These are phyloP conservation scores for Durio zibethinus DNA, from an alignment of 345 rosid genomes.

Conservation along the genomic window DNA sequence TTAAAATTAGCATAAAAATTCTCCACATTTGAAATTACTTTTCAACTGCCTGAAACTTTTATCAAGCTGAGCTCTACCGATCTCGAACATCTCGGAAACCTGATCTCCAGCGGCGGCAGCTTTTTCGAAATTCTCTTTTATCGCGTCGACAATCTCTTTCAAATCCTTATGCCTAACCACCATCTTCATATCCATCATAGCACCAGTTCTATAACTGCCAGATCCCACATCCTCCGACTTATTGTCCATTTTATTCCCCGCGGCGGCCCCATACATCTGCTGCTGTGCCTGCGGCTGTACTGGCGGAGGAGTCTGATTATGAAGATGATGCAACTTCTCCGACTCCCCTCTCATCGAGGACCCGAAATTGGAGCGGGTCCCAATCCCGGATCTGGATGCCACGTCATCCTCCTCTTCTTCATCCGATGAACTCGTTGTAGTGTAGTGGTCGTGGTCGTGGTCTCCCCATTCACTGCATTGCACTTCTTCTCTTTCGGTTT, in stretches of 20 bases:
- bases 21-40: slow-evolving; percentile 37
- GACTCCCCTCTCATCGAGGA: slow-evolving; percentile 37
- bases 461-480: slow-evolving; percentile 98
- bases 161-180: slow-evolving; percentile 91
- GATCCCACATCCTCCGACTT: slow-evolving; percentile 51
- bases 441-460: slow-evolving; percentile 39
- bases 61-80: slow-evolving; percentile 90
- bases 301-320: slow-evolving; percentile 9
- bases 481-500: slow-evolving; percentile 89
- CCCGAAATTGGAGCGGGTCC: slow-evolving; percentile 60
- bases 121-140: slow-evolving; percentile 71
- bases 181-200: slow-evolving; percentile 62
- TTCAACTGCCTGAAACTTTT: slow-evolving; percentile 83
- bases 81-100: slow-evolving; percentile 79
- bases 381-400: slow-evolving; percentile 68
- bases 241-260: slow-evolving; percentile 22
- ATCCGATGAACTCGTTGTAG: slow-evolving; percentile 55
- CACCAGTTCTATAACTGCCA: slow-evolving; percentile 51
- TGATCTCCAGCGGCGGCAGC: slow-evolving; percentile 83
- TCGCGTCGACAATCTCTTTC: slow-evolving; percentile 84
- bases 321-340: slow-evolving; percentile 21
- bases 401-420: slow-evolving; percentile 45
- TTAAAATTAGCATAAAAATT: not conserved
- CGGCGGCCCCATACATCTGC: slow-evolving; percentile 22
- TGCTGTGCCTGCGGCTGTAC: slow-evolving; percentile 19